Evolutionary conservation across 2,329 filamentous ascomycete genomes (phyloP).

Genomic region (Thermoascus crustaceus): DNA sequence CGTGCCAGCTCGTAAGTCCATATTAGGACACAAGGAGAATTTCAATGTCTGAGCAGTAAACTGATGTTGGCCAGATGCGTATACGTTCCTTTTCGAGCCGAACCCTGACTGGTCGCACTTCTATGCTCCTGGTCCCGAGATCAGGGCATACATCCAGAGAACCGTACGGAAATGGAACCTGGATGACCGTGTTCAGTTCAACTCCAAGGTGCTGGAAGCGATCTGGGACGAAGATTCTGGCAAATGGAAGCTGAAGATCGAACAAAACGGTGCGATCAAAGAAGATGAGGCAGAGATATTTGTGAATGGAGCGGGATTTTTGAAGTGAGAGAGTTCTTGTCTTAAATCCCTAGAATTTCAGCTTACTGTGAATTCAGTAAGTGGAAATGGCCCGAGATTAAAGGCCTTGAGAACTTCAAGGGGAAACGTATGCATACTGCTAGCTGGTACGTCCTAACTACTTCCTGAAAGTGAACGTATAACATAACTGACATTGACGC

Average conservation of each 20-base stretch:
- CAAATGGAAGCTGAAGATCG: slow-evolving; percentile 28
- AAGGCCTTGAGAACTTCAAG: slow-evolving; percentile 22
- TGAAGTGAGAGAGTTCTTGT: too few species aligned
- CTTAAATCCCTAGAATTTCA: too few species aligned
- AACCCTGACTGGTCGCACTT: slow-evolving; percentile 37
- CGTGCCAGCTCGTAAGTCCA: too few species aligned
- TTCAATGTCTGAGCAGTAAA: too few species aligned
- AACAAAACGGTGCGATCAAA: slow-evolving; percentile 17
- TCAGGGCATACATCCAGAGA: slow-evolving; percentile 34
- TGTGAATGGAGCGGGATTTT: slow-evolving; percentile 23
- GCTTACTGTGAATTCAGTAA: slow-evolving; percentile 7
- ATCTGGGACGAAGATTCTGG: slow-evolving; percentile 31
- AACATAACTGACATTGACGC: neutral
- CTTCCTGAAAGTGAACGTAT: neutral
- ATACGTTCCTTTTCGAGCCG: slow-evolving; percentile 35
- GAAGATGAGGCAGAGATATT: slow-evolving; percentile 28
- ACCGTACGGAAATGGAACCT: slow-evolving; percentile 33
- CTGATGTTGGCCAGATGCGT: slow-evolving; percentile 17
- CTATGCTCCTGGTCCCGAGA: slow-evolving; percentile 34
- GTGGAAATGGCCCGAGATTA: slow-evolving; percentile 19
- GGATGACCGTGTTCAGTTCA: slow-evolving; percentile 30
- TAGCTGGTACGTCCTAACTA: slow-evolving; percentile 18
- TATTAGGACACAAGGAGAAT: too few species aligned
- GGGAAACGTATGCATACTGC: slow-evolving; percentile 31
- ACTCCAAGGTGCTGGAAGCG: slow-evolving; percentile 29